Base-by-base conservation (phyloP, 2,329 filamentous ascomycete species). In the Cladosporium sp. region DNA sequence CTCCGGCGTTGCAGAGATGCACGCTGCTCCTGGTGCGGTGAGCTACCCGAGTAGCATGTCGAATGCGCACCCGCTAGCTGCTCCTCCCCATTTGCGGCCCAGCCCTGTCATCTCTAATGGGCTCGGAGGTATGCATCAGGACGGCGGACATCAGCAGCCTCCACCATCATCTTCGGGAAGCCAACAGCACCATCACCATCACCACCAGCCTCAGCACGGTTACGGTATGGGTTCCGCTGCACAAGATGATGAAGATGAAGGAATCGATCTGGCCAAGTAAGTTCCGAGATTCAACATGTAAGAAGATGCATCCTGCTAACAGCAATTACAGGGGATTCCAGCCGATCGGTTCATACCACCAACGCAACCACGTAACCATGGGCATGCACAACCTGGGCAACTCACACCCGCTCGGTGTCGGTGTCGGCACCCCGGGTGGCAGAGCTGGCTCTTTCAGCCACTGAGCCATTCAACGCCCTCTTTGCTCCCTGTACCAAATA, bases 191-290 rank as follows among this genome's bases (percentile, higher is more conserved):
- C 43, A 43, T 29, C 32, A 48, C 13, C 33, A 39, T 6, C 40
- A 39, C 7, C 49, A 38, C 5, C 27, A 35, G n/a, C 49, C 27
- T 6, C 45, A 48, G 27, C 36, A 48, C 18, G 45, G 35, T 12
- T 48, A 48, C 16, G 45, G 45, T 25, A 48, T 48, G 45, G 38
- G 38, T 6, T 11, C 45, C 16, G 25, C 33, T 32, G 45, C 69
- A 20, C 69, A 72, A 25, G 63, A 68, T 6, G 72, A 69, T 18
- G 69, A 70, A 41, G 71, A 74, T 38, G 72, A 72, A 46, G 69
- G 71, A 13, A 75, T 74, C 51, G 73, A 76, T 64, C 63, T 76
- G 39, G 70, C 69, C 39, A 76, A 74, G 73, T 75, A 64, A 66
- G 71, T 66, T 9, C 15, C 8, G 16, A 33, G 29, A 7, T 15